Conservation (phyloP, 2,329 filamentous ascomycete genomes). For the Fusarium subglutinans region DNA sequence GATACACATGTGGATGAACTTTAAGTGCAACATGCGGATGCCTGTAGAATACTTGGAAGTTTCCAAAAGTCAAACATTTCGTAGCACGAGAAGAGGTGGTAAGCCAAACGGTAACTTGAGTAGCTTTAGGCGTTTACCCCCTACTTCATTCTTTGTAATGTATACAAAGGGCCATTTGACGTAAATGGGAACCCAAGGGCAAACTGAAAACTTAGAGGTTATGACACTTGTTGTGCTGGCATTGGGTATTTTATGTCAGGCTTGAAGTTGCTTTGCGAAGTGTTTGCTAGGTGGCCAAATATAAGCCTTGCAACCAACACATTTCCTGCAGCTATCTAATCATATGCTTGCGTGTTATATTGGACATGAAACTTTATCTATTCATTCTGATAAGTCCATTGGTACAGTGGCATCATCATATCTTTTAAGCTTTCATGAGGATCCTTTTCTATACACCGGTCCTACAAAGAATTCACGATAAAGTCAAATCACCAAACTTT, state of each 20-base stretch:
- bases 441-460: no score
- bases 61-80: accelerated
- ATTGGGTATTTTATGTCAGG: accelerated
- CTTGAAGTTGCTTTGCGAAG: background rate
- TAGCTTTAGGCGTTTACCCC: background rate
- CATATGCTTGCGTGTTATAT: background rate
- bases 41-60: accelerated
- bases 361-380: background rate
- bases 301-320: background rate
- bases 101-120: no score
- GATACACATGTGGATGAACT: accelerated
- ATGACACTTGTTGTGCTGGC: background rate
- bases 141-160: background rate
- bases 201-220: background rate
- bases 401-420: accelerated
- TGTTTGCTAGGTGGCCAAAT: background rate
- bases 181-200: background rate
- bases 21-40: accelerated
- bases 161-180: no score
- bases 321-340: background rate
- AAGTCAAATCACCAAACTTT: background rate
- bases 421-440: accelerated
- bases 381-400: accelerated
- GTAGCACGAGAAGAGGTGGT: background rate
- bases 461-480: background rate